Evolutionary conservation across 208 protist genomes (phyloP).

Genomic region (Leishmania aethiopica): DNA sequence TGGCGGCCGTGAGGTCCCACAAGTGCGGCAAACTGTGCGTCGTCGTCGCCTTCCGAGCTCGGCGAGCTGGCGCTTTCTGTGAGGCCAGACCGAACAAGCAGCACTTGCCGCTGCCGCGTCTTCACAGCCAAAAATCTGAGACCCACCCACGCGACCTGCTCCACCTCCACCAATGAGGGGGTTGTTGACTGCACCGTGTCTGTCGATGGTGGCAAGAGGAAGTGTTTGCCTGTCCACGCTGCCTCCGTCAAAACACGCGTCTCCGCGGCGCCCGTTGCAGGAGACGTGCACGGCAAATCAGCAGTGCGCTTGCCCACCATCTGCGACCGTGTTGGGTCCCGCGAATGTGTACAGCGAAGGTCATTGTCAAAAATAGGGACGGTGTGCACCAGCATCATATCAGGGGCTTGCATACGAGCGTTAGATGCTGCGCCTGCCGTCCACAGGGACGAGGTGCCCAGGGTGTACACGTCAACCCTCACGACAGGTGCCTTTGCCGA

Average conservation of each 20-base stretch:
- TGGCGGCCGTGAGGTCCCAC: not conserved
- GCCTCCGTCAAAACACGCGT: not conserved
- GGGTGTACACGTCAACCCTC: not conserved
- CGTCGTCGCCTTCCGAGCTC: not conserved
- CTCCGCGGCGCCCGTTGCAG: not conserved
- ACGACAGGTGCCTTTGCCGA: not conserved
- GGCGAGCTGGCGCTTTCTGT: not conserved
- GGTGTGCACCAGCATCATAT: constrained; percentile 35
- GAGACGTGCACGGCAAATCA: not conserved
- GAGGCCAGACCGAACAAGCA: constrained; percentile 25
- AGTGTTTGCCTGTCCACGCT: not conserved
- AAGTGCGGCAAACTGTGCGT: not conserved
- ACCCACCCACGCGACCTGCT: constrained; percentile 23
- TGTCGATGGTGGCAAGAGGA: not conserved
- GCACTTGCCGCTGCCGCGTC: constrained; percentile 15
- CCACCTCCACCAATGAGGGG: not conserved
- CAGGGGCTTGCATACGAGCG: constrained; percentile 1
- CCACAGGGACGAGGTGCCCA: not conserved
- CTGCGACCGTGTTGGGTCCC: not conserved
- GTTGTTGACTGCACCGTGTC: not conserved
- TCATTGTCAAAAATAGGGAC: constrained; percentile 2
- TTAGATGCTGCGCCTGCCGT: not conserved
- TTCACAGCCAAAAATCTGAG: constrained; percentile 18
- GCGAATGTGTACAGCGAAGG: not conserved
- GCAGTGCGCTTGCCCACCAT: not conserved